A percentile compares a stretch with the other conserved stretches of the same genome.
These are phyloP conservation scores for Leishmania martiniquensis DNA, from an alignment of 208 protist species.

Conservation along the genomic window DNA sequence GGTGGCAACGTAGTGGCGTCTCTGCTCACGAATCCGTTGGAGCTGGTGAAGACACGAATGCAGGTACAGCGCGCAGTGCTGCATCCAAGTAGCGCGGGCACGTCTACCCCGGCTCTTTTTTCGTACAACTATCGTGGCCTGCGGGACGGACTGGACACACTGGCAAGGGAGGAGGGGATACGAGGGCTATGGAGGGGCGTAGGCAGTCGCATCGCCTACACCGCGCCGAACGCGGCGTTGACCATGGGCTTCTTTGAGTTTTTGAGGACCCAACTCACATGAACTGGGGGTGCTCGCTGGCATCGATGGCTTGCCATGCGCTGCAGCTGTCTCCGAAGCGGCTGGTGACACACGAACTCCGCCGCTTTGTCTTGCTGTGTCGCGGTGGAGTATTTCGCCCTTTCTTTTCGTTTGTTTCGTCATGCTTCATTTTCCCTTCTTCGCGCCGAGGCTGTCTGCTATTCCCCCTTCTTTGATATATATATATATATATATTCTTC, in stretches of 20 bases:
- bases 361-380: not conserved
- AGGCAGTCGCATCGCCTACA: constrained; percentile 56
- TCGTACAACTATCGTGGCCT: constrained; percentile 68
- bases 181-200: constrained; percentile 69
- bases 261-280: constrained; percentile 30
- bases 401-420: not conserved
- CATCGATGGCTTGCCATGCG: not conserved
- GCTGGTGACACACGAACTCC: no score
- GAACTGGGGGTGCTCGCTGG: not conserved
- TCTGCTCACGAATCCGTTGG: constrained; percentile 84
- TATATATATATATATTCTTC: not conserved
- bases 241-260: constrained; percentile 82
- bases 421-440: not conserved
- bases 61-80: constrained; percentile 85
- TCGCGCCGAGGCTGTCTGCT: not conserved
- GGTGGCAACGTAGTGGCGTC: constrained; percentile 67
- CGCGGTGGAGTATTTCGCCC: not conserved
- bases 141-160: constrained; percentile 44
- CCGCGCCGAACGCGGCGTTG: constrained; percentile 81
- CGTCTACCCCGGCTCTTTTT: constrained; percentile 27
- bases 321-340: not conserved
- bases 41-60: constrained; percentile 91
- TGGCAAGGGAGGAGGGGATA: constrained; percentile 61
- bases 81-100: not conserved
- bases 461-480: not conserved